Evolutionary conservation across 2,329 filamentous ascomycete genomes (phyloP).

Genomic region (Ascocoryne sarcoides): DNA sequence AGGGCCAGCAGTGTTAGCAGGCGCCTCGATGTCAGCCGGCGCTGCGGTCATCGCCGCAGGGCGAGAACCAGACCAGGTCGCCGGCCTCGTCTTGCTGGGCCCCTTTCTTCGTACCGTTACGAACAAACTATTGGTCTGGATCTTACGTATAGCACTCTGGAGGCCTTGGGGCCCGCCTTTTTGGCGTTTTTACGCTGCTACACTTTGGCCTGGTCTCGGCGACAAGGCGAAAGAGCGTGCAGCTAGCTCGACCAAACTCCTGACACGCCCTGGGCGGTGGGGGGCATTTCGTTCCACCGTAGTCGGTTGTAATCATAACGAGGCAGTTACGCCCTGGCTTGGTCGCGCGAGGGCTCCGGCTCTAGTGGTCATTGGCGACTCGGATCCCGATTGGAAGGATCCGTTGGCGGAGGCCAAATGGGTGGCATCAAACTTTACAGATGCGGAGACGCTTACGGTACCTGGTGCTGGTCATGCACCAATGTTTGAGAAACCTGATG

Average conservation of each 20-base stretch:
- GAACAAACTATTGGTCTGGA: background rate
- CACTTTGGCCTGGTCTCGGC: constrained; percentile 4
- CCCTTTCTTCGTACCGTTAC: constrained; percentile 3
- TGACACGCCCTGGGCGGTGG: constrained; percentile 3
- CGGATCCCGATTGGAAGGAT: constrained; percentile 5
- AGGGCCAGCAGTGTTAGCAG: constrained; percentile 2
- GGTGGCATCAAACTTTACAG: constrained; percentile 7
- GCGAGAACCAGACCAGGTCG: constrained; percentile 1
- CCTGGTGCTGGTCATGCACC: constrained; percentile 5
- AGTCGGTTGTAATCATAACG: background rate
- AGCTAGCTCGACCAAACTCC: background rate
- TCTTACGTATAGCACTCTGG: constrained; percentile 1
- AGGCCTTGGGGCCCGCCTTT: constrained; percentile 4
- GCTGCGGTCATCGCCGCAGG: constrained; percentile 3
- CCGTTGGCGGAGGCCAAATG: constrained; percentile 4
- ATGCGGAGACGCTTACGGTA: constrained; percentile 2
- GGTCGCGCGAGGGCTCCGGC: constrained; percentile 3
- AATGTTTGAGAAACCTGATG: constrained; percentile 5
- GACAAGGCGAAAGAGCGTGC: constrained; percentile 1
- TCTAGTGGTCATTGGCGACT: constrained; percentile 4
- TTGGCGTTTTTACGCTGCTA: constrained; percentile 1
- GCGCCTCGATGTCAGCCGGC: constrained; percentile 3
- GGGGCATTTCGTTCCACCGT: constrained; percentile 1
- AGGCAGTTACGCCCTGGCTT: constrained; percentile 1
- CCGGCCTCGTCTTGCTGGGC: constrained; percentile 1